Evolutionary conservation across 129 eudicot genomes (phyloP), one percentile per base, ranked within the genome.

Genomic region (Silybum marianum): DNA sequence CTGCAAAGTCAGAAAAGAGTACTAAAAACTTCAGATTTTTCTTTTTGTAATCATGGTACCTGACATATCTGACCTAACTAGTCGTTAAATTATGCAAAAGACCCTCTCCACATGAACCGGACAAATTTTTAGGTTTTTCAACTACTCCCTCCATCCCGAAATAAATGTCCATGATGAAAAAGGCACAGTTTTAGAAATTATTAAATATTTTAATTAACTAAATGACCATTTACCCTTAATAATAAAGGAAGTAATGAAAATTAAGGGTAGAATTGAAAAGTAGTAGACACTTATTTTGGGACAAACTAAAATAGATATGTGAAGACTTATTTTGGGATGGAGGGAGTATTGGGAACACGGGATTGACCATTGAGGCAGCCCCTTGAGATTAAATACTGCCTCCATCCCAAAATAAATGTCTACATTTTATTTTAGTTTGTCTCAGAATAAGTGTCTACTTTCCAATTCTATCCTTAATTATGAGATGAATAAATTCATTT

Each of bases 1-100:
- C 98, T 93, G 94, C 71, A 78, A 86, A 77, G 78, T n/a, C 12
- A 48, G 13, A 78, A 9, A 39, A 22, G n/a, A 72, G 18, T 16
- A 79, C 39, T 42, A 48, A 39, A 73, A 25, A 46, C 13, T 46
- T 11, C 58, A 42, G 48, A 14, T 42, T 42, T 26, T 42, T 42
- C 48, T 9, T 42, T 42, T 2, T 9, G 12, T 42, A 22, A 22
- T 0, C 3, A 19, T 22, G 13, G 14, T 23, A 26, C 40, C 9
- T 32, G 42, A 69, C 19, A 69, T 12, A 4, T 58, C 19, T 62
- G 30, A 34, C 48, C 71, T 7, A 34, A 63, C 21, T 9, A 21
- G 63, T 22, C 13, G n/a, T 48, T 12, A 14, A 48, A 48, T 48
- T 48, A 48, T 10, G 60, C 60, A 14, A 48, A 48, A 44, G 4